Evolutionary conservation across 139 green algal genomes (phyloP), one percentile per base, ranked within the genome.

Genomic region (Closterium sp.): DNA sequence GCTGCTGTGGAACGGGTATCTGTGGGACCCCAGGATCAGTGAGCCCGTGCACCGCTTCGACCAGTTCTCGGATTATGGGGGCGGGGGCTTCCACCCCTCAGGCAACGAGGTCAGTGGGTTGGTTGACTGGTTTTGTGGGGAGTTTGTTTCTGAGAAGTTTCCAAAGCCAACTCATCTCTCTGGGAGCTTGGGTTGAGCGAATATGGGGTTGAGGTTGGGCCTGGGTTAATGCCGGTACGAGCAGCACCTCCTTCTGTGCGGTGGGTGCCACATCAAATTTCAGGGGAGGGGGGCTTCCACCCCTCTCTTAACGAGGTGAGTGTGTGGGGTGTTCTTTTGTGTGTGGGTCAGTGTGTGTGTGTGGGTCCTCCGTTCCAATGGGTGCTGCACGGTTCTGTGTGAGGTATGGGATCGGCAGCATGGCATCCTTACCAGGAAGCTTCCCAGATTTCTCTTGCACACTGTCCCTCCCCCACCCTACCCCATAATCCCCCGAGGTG

Each of bases 11-110:
- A 96, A 96, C 21, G 92, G 90, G 81, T 93, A 88, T n/a, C 93
- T 97, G 90, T 97, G 96, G 95, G 96, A 97, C 92, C 86, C 91
- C 12, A 95, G 96, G 0, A 64, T 95, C 19, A 93, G 92, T 0
- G 83, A 85, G 7, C 83, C 93, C 0, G 69, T 97, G 25, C 96
- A 97, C 90, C 93, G 93, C 33, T 97, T 97, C 91, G 96, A 97
- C 89, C 92, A 95, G 93, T 96, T 97, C 91, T 95, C 91, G 2
- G 94, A 96, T 43, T 89, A 34, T n/a, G 90, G 92, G 1, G 92
- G 94, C 0, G 94, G 95, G 23, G 89, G 84, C 89, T 98, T 97
- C 93, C 96, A 97, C 87, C 96, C 96, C 0, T 87, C 33, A 2
- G 96, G 96, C 8, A 92, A 96, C 25, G 96, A 97, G 94, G 94